Evolutionary conservation across 73 alveolate species (phyloP).

Genomic region (Symbiodinium pilosum): DNA sequence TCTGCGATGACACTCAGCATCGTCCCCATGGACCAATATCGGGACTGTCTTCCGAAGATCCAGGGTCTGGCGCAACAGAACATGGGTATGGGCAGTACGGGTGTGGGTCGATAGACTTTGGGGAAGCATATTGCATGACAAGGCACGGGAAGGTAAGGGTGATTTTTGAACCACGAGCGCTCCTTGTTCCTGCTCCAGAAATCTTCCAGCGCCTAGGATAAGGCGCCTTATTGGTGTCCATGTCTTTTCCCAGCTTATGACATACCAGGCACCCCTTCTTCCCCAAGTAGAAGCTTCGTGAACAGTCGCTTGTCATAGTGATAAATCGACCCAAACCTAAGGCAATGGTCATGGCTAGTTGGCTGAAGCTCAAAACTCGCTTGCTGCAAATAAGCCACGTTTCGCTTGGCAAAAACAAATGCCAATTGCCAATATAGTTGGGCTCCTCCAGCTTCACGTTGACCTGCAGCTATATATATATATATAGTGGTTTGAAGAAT

Average conservation of each 20-base stretch:
- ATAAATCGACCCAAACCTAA: conserved; percentile 45
- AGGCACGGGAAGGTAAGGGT: background rate
- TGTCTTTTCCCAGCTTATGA: too few species aligned
- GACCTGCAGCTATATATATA: too few species aligned
- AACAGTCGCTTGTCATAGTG: background rate
- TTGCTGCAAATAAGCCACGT: background rate
- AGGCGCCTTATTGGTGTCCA: too few species aligned
- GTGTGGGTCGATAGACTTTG: too few species aligned
- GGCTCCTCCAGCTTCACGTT: background rate
- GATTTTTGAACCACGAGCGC: background rate
- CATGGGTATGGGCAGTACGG: too few species aligned
- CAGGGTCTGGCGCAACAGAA: background rate
- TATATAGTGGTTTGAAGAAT: too few species aligned
- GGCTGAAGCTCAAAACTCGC: background rate
- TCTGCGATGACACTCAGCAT: conserved; percentile 10
- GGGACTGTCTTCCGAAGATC: background rate
- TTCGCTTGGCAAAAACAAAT: conserved; percentile 32
- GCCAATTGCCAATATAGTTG: conserved; percentile 27
- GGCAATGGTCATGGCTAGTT: too few species aligned
- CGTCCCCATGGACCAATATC: background rate
- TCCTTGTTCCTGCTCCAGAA: background rate
- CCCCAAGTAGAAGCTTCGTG: background rate
- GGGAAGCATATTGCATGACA: too few species aligned
- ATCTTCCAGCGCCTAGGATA: background rate
- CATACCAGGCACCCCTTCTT: background rate